These are phyloP conservation scores for Penicillium brevicompactum DNA, from an alignment of 2,329 filamentous ascomycete species.

Conservation along the genomic window DNA sequence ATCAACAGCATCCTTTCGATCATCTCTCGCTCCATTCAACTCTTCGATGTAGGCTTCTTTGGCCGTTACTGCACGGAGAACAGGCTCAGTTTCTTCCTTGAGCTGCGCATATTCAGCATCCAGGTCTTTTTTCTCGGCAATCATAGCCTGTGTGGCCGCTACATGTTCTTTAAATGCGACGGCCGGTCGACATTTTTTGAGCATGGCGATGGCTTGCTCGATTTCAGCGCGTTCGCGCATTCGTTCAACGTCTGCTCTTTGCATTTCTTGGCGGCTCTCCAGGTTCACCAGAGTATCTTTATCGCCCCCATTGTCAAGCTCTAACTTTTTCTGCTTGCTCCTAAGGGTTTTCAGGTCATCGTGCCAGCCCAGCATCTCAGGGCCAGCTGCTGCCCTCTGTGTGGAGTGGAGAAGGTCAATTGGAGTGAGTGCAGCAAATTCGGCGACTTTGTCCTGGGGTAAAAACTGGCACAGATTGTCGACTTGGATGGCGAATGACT, in stretches of 20 bases:
- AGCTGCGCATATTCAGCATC: conserved; percentile 61
- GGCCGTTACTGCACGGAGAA: conserved; percentile 65
- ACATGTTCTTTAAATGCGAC: conserved; percentile 64
- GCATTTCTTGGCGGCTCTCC: conserved; percentile 71
- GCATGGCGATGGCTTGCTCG: conserved; percentile 62
- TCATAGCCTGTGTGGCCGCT: conserved; percentile 54
- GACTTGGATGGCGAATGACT: conserved; percentile 82
- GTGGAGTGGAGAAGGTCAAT: conserved; percentile 83
- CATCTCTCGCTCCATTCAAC: conserved; percentile 58
- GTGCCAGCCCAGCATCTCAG: conserved; percentile 79
- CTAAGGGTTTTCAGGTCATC: conserved; percentile 71
- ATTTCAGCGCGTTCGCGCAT: conserved; percentile 74
- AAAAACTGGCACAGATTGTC: conserved; percentile 98
- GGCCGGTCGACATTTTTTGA: conserved; percentile 68
- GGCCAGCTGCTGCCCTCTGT: conserved; percentile 80
- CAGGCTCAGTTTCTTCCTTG: conserved; percentile 65
- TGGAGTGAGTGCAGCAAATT: conserved; percentile 83
- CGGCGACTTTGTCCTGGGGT: conserved; percentile 91
- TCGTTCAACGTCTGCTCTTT: conserved; percentile 81
- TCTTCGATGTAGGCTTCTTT: conserved; percentile 67
- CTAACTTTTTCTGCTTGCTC: conserved; percentile 66
- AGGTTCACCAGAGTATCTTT: conserved; percentile 66
- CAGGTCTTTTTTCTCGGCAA: conserved; percentile 57
- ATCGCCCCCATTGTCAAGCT: conserved; percentile 60
- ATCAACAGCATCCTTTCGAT: conserved; percentile 58